Evolutionary conservation across 228 moss, liverwort and hornwort genomes (phyloP).

Genomic region (Sphagnum fallax): DNA sequence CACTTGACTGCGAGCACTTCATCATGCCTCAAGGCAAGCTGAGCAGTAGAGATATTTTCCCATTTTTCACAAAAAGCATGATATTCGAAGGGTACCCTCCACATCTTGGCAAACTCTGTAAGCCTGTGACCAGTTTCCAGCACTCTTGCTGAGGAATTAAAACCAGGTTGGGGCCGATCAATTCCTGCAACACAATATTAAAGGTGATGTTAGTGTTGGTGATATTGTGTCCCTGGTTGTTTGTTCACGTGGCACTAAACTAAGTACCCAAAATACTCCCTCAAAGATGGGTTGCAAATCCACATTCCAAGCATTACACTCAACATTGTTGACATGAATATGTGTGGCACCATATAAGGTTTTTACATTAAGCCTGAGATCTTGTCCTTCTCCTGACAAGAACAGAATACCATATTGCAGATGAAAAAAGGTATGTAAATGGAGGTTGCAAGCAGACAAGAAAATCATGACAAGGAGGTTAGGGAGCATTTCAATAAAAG

Average conservation of each 20-base stretch:
- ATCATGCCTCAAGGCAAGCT: conserved; percentile 54
- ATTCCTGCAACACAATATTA: conserved; percentile 41
- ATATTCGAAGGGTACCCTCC: conserved; percentile 72
- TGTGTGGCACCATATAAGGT: too few species aligned
- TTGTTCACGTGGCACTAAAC: too few species aligned
- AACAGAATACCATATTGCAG: too few species aligned
- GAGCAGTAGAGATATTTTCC: conserved; percentile 71
- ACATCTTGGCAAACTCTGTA: conserved; percentile 33
- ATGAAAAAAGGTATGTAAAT: background rate
- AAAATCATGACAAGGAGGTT: background rate
- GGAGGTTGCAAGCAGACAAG: background rate
- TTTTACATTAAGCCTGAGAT: too few species aligned
- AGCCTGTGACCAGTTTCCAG: conserved; percentile 79
- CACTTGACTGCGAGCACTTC: conserved; percentile 80
- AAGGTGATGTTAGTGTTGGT: too few species aligned
- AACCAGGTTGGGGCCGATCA: conserved; percentile 84
- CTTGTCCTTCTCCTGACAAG: too few species aligned
- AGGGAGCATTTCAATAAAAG: too few species aligned
- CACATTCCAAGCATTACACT: too few species aligned
- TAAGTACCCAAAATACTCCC: too few species aligned
- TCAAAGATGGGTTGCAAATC: too few species aligned
- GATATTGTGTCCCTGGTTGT: too few species aligned
- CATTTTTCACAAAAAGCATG: conserved; percentile 88
- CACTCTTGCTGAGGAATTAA: conserved; percentile 58
- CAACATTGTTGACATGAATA: too few species aligned